Evolutionary conservation across 2,329 filamentous ascomycete genomes (phyloP).

Genomic region (Diaporthe longicolla): DNA sequence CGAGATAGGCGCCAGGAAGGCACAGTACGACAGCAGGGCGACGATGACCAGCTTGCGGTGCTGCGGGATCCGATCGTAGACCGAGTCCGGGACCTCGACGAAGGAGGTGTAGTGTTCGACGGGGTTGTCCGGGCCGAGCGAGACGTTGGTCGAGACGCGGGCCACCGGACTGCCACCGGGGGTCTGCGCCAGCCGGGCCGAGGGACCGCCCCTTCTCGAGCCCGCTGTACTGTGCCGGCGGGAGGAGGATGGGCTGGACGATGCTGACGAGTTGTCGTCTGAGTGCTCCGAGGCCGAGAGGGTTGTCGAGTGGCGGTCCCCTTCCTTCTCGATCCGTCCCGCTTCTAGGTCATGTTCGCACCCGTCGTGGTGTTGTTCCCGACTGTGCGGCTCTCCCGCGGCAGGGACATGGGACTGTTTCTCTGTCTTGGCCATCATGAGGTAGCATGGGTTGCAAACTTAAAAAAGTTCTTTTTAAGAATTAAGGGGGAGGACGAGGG

Average conservation of each 20-base stretch:
- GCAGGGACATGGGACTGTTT: slow-evolving; percentile 2
- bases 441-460: neutral
- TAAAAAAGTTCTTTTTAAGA: slow-evolving; percentile 24
- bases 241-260: slow-evolving; percentile 10
- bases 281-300: slow-evolving; percentile 18
- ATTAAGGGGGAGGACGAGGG: slow-evolving; percentile 13
- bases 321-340: slow-evolving; percentile 15
- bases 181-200: neutral
- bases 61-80: slow-evolving; percentile 76
- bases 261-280: neutral
- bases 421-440: slow-evolving; percentile 10
- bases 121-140: slow-evolving; percentile 48
- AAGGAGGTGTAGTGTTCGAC: slow-evolving; percentile 49
- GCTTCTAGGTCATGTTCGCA: slow-evolving; percentile 21
- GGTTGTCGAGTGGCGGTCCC: slow-evolving; percentile 28
- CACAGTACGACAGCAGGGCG: slow-evolving; percentile 78
- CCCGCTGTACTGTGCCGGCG: slow-evolving; percentile 17
- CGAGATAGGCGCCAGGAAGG: slow-evolving; percentile 80
- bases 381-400: slow-evolving; percentile 14
- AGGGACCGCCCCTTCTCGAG: neutral
- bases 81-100: slow-evolving; percentile 62
- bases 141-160: slow-evolving; percentile 45
- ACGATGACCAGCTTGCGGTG: slow-evolving; percentile 78
- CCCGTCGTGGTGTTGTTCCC: neutral
- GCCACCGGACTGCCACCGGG: slow-evolving; percentile 29